Conservation (phyloP, 306 rosid species). For the Quillaja saponaria region DNA sequence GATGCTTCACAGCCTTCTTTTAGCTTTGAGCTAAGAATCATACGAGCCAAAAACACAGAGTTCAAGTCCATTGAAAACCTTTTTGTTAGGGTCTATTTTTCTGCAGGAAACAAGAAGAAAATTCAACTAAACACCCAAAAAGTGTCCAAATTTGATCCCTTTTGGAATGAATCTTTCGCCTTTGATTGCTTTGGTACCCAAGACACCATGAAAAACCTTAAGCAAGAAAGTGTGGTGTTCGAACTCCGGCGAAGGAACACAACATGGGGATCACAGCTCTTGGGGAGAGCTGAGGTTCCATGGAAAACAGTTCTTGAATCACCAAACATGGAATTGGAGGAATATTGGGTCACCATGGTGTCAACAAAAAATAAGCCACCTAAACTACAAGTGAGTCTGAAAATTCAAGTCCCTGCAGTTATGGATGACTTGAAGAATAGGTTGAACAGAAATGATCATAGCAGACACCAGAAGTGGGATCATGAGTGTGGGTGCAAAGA, state of each 20-base stretch:
- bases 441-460: conserved; percentile 14
- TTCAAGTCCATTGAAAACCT: conserved; percentile 41
- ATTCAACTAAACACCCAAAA: conserved; percentile 49
- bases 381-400: conserved; percentile 57
- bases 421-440: conserved; percentile 23
- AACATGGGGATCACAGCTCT: conserved; percentile 53
- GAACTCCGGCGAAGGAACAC: conserved; percentile 66
- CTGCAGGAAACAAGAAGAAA: conserved; percentile 44
- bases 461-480: conserved; percentile 31
- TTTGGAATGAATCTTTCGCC: conserved; percentile 68
- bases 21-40: conserved; percentile 52
- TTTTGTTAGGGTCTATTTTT: conserved; percentile 58
- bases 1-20: conserved; percentile 40
- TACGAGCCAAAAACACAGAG: conserved; percentile 51
- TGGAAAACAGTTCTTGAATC: conserved; percentile 66
- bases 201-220: conserved; percentile 48
- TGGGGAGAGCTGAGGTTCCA: conserved; percentile 66
- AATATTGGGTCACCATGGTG: conserved; percentile 57
- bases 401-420: conserved; percentile 23
- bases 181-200: conserved; percentile 62
- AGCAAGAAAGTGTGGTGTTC: conserved; percentile 54
- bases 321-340: conserved; percentile 56
- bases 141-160: conserved; percentile 41
- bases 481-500: conserved; percentile 65
- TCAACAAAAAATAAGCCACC: conserved; percentile 29